These are phyloP conservation scores for Paramecium tetraurelia DNA, from an alignment of 73 alveolate genomes.

Conservation along the genomic window DNA sequence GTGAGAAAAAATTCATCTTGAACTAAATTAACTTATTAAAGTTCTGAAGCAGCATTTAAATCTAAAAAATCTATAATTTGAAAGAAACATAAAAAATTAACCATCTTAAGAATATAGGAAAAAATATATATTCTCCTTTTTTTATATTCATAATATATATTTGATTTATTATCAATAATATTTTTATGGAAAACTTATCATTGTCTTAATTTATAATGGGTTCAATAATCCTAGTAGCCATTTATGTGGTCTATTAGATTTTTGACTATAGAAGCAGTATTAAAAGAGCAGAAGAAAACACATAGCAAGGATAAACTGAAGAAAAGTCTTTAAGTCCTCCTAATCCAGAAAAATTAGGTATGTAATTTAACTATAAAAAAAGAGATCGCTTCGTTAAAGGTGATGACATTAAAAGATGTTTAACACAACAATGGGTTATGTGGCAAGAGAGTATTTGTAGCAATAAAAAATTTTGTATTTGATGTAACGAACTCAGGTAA, in stretches of 20 bases:
- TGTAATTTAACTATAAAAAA: not conserved
- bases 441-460: not conserved
- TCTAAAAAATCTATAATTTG: too few species aligned
- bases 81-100: too few species aligned
- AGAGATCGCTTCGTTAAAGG: not conserved
- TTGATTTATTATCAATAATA: not conserved
- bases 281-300: not conserved
- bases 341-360: slow-evolving; percentile 29
- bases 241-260: not conserved
- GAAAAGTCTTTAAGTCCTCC: not conserved
- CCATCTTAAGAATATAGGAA: not conserved
- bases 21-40: too few species aligned
- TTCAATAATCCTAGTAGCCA: not conserved
- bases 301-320: not conserved
- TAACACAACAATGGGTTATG: not conserved
- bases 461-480: slow-evolving; percentile 20
- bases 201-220: not conserved
- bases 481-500: slow-evolving; percentile 17
- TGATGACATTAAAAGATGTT: slow-evolving; percentile 25
- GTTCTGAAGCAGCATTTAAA: too few species aligned
- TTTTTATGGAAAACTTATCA: not conserved
- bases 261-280: not conserved
- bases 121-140: not conserved
- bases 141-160: not conserved
- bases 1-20: too few species aligned